A percentile compares a stretch with the other conserved stretches of the same genome.
Evolutionary conservation across 2,329 filamentous ascomycete genomes (phyloP).

Genomic region (Trichothecium sympodiale): DNA sequence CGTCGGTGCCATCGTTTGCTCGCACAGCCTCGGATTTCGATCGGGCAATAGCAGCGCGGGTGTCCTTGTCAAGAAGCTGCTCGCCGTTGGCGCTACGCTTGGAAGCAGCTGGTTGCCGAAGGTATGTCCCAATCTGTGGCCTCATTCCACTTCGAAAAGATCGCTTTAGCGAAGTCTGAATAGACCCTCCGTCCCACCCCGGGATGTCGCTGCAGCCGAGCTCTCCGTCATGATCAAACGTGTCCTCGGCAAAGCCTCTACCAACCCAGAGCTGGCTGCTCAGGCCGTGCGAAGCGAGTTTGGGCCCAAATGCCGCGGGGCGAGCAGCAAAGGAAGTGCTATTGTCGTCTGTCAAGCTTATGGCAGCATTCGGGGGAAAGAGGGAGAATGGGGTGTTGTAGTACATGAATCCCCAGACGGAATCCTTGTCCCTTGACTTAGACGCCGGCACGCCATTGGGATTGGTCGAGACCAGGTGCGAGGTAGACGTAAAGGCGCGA

Average conservation of each 20-base stretch:
- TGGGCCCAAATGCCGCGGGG: slow-evolving; percentile 84
- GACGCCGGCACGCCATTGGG: background rate
- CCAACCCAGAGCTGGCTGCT: slow-evolving; percentile 91
- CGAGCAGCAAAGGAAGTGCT: slow-evolving; percentile 92
- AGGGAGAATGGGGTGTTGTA: slow-evolving; percentile 72
- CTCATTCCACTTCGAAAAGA: too few relatives aligned
- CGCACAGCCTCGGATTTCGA: slow-evolving; percentile 4
- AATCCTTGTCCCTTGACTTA: slow-evolving; percentile 10
- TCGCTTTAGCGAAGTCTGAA: slow-evolving; percentile 29
- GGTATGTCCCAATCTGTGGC: too few relatives aligned
- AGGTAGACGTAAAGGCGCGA: slow-evolving; percentile 34
- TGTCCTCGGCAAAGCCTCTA: slow-evolving; percentile 79
- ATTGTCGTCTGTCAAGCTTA: slow-evolving; percentile 95
- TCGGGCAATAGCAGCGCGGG: slow-evolving; percentile 10
- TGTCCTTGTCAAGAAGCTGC: slow-evolving; percentile 15
- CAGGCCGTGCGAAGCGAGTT: slow-evolving; percentile 62
- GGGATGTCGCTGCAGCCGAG: slow-evolving; percentile 91
- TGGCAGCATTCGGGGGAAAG: slow-evolving; percentile 90
- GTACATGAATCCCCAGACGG: slow-evolving; percentile 44
- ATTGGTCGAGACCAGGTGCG: background rate
- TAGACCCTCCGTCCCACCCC: slow-evolving; percentile 62
- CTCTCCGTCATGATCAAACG: slow-evolving; percentile 63
- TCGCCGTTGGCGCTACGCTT: slow-evolving; percentile 2
- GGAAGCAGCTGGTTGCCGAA: too few relatives aligned
- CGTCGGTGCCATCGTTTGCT: slow-evolving; percentile 69